Percentiles rank a stretch among this genome's conserved stretches.
These are phyloP conservation scores for Raddia guianensis DNA, from an alignment of 176 grass and related monocot genomes.

Conservation along the genomic window DNA sequence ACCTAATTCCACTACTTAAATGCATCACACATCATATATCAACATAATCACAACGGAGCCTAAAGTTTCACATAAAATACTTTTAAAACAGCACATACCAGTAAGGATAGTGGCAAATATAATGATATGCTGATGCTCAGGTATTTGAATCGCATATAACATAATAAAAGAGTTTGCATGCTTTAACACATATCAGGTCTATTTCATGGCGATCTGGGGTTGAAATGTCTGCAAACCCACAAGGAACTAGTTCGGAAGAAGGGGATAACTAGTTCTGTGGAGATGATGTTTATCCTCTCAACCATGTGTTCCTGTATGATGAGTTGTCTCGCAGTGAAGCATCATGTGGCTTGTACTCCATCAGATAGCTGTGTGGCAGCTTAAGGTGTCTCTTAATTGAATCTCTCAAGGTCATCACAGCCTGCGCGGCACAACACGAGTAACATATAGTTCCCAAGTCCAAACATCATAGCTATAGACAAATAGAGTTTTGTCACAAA, in stretches of 20 bases:
- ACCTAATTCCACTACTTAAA: too few species aligned
- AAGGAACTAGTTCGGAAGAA: slow-evolving; percentile 17
- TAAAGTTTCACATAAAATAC: not conserved
- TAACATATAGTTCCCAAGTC: not conserved
- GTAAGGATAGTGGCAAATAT: not conserved
- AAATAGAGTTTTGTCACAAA: slow-evolving; percentile 33
- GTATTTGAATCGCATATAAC: slow-evolving; percentile 27
- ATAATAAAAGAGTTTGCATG: slow-evolving; percentile 23
- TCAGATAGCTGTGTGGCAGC: slow-evolving; percentile 86
- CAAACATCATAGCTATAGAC: not conserved
- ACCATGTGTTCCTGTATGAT: slow-evolving; percentile 95
- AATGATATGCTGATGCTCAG: not conserved
- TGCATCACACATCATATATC: too few species aligned
- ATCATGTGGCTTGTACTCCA: slow-evolving; percentile 97
- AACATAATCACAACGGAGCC: not conserved
- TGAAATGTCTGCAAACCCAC: not conserved
- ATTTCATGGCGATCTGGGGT: not conserved
- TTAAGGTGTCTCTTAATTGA: slow-evolving; percentile 98
- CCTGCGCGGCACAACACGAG: slow-evolving; percentile 46
- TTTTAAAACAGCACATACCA: slow-evolving; percentile 4
- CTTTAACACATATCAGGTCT: slow-evolving; percentile 22
- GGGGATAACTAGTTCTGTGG: not conserved
- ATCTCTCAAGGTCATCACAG: slow-evolving; percentile 87
- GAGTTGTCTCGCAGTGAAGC: slow-evolving; percentile 90
- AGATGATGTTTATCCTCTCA: slow-evolving; percentile 61